These are phyloP conservation scores for Pyrus hybrid DNA, from an alignment of 331 rosid genomes.

Conservation along the genomic window DNA sequence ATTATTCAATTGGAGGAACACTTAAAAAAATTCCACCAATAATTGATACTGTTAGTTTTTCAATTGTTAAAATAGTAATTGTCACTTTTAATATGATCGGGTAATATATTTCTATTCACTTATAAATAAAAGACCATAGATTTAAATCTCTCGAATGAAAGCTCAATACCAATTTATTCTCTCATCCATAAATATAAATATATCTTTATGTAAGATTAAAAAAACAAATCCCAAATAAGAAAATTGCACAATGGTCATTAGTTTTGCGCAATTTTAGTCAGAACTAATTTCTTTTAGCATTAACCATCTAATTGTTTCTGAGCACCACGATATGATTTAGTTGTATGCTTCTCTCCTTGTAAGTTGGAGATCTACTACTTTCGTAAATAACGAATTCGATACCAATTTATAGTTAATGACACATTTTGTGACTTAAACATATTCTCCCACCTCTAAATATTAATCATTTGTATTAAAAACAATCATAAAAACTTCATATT, in stretches of 20 bases:
- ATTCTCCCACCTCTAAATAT: background rate
- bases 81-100: too few species aligned
- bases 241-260: background rate
- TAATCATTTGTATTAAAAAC: too few species aligned
- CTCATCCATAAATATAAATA: too few species aligned
- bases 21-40: too few species aligned
- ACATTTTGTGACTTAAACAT: background rate
- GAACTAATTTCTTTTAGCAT: too few species aligned
- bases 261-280: background rate
- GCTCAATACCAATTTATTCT: too few species aligned
- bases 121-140: rapidly evolving
- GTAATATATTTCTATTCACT: too few species aligned
- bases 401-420: background rate
- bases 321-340: too few species aligned
- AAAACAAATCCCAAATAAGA: background rate
- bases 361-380: rapidly evolving
- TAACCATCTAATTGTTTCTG: background rate
- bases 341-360: too few species aligned
- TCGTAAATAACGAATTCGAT: rapidly evolving
- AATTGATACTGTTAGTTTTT: too few species aligned
- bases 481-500: background rate
- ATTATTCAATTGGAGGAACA: too few species aligned
- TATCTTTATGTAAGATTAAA: background rate
- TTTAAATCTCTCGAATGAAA: background rate
- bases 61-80: too few species aligned